Conservation (phyloP, 169 alveolate genomes). For the Babesia caballi region DNA sequence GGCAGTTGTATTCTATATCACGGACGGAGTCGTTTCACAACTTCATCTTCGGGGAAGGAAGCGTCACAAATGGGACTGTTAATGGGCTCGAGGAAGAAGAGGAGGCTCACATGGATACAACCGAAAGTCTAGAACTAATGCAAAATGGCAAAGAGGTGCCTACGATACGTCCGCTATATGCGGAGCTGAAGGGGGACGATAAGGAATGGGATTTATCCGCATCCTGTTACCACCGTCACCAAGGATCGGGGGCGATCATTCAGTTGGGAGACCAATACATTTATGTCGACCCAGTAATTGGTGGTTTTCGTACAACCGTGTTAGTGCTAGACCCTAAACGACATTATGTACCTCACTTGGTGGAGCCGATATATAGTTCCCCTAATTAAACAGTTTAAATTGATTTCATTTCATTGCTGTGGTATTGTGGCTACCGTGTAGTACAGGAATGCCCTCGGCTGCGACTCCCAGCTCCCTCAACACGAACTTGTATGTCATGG, state of each 20-base stretch:
- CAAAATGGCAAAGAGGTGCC: constrained; percentile 23
- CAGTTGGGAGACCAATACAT: constrained; percentile 10
- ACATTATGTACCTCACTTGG: constrained; percentile 39
- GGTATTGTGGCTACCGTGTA: too few relatives aligned
- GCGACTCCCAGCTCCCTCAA: too few relatives aligned
- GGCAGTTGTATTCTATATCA: constrained; percentile 23
- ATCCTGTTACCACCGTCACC: constrained; percentile 18
- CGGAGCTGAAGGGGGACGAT: not conserved
- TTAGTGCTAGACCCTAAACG: constrained; percentile 14
- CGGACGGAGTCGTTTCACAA: constrained; percentile 48
- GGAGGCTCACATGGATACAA: not conserved
- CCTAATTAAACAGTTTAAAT: too few relatives aligned
- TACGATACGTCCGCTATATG: constrained; percentile 1
- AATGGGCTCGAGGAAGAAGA: constrained; percentile 38
- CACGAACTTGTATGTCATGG: too few relatives aligned
- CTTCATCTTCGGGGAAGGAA: constrained; percentile 18
- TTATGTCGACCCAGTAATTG: constrained; percentile 43
- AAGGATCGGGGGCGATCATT: constrained; percentile 45
- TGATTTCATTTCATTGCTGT: too few relatives aligned
- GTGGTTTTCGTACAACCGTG: constrained; percentile 34
- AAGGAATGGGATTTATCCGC: not conserved
- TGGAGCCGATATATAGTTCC: constrained; percentile 2
- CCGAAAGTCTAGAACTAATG: not conserved
- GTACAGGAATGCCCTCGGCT: too few relatives aligned
- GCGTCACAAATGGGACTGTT: not conserved